These are phyloP conservation scores for Maudiozyma bulderi DNA, from an alignment of 805 yeast genomes.

Conservation along the genomic window DNA sequence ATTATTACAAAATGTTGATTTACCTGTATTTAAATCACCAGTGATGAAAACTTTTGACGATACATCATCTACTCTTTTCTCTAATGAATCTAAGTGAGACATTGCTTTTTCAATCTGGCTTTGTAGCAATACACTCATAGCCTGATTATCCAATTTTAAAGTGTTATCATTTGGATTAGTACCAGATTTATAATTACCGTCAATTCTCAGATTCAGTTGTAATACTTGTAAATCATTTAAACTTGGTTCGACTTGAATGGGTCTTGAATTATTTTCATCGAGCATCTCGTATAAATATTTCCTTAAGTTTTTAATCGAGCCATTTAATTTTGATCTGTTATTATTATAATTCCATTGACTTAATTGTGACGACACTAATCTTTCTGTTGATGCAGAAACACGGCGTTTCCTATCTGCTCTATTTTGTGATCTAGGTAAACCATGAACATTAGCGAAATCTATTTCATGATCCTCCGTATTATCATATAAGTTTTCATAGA, in stretches of 20 bases:
- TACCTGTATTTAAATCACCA: conserved; percentile 95
- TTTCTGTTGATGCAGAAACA: conserved; percentile 12
- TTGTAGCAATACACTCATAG: conserved; percentile 60
- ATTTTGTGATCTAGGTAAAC: background rate
- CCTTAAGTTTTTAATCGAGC: conserved; percentile 47
- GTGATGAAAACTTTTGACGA: conserved; percentile 91
- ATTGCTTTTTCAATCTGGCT: conserved; percentile 56
- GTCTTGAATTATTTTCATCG: conserved; percentile 48
- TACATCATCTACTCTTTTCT: conserved; percentile 81
- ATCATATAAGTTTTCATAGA: too few relatives aligned
- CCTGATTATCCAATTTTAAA: conserved; percentile 47
- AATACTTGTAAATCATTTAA: conserved; percentile 21
- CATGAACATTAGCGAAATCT: background rate
- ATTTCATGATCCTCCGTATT: background rate
- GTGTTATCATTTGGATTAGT: conserved; percentile 34
- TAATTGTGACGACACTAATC: conserved; percentile 32
- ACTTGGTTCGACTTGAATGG: conserved; percentile 46
- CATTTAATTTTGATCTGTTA: conserved; percentile 53
- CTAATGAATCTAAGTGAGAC: conserved; percentile 59
- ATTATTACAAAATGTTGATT: conserved; percentile 91
- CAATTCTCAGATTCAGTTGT: conserved; percentile 21
- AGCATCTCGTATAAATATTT: conserved; percentile 43
- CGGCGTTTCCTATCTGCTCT: background rate
- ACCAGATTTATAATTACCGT: conserved; percentile 11
- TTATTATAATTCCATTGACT: conserved; percentile 72